Base-by-base conservation (phyloP, 768 basidiomycete species). In the Cyclocybe cylindracea region DNA sequence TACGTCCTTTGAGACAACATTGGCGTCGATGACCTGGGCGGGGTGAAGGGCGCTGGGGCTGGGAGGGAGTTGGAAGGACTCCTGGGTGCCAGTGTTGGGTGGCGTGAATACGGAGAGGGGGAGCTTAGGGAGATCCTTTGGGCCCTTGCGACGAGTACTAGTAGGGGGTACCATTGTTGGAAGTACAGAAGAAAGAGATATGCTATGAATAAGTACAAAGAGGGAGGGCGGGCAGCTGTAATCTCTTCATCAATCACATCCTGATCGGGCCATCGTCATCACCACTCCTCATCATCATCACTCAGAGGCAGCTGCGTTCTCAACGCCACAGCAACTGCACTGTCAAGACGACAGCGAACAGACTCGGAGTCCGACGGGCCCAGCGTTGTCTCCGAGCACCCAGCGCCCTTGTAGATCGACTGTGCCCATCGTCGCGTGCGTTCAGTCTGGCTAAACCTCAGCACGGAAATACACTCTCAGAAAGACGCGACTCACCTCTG, bases 31-130 rank as follows among this genome's bases (percentile, higher is more conserved):
- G 52, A 93, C 73, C 16, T 68, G 68, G 7, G 70, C 70, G 0
- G 91, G 91, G 59, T 84, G 77, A 46, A 89, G 73, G 11, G 81
- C 73, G 59, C 78, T 84, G 2, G 91, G 88, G 51, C 84, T 87
- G 16, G 84, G 82, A 7, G 85, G 81, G 8, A 88, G 56, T 2
- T 84, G 87, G 63, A 90, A 91, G 1, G 71, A 71, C 40, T 90
- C 89, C 14, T 78, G 78, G 0, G 82, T 79, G 46, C 85, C 84
- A 4, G 85, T 76, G 68, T 79, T 87, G 19, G 87, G 86, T 0
- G 88, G 83, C 24, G 76, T 80, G 66, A 93, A 93, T 0, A 84
- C 91, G 9, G 89, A 90, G 19, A 84, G 66, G 0, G 90, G 89
- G 10, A 94, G 82, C 41, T 77, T 79, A 7, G 91, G 91, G 4